phyloP scores from a whole-genome alignment of 2,329 filamentous ascomycete genomes.

The Pseudogymnoascus sp. region DNA sequence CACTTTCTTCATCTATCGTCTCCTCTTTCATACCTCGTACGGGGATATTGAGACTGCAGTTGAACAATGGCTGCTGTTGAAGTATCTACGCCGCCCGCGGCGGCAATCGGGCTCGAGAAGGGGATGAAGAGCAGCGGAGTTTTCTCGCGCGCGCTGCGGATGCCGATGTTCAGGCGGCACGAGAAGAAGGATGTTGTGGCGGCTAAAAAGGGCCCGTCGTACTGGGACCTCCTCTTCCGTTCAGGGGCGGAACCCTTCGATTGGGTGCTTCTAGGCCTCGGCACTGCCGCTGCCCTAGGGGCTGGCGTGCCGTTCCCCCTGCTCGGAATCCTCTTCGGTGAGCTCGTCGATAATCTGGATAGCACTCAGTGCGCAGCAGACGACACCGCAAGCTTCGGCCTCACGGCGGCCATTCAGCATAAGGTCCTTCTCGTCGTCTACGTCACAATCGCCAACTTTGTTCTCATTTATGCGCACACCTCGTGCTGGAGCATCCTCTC shows the following conservation, averaged over 20 bases:
- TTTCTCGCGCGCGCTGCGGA: not conserved
- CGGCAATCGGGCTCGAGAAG: not conserved
- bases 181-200: not conserved
- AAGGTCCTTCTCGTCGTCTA: constrained; percentile 55
- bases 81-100: not conserved
- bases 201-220: constrained; percentile 2
- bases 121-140: not conserved
- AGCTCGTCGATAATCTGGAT: constrained; percentile 51
- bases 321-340: constrained; percentile 56
- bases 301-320: constrained; percentile 56
- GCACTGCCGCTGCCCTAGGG: constrained; percentile 40
- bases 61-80: constrained; percentile 5
- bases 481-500: constrained; percentile 43
- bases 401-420: constrained; percentile 36
- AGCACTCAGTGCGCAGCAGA: constrained; percentile 3
- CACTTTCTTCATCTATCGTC: not conserved
- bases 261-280: constrained; percentile 30
- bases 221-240: not conserved
- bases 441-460: constrained; percentile 46
- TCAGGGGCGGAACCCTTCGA: constrained; percentile 19
- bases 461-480: constrained; percentile 41
- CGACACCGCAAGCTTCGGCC: constrained; percentile 26
- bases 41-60: not conserved
- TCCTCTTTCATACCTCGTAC: not conserved
- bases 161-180: not conserved